Evolutionary conservation across 805 yeast species (phyloP).

Genomic region (Kodamaea leandrae): DNA sequence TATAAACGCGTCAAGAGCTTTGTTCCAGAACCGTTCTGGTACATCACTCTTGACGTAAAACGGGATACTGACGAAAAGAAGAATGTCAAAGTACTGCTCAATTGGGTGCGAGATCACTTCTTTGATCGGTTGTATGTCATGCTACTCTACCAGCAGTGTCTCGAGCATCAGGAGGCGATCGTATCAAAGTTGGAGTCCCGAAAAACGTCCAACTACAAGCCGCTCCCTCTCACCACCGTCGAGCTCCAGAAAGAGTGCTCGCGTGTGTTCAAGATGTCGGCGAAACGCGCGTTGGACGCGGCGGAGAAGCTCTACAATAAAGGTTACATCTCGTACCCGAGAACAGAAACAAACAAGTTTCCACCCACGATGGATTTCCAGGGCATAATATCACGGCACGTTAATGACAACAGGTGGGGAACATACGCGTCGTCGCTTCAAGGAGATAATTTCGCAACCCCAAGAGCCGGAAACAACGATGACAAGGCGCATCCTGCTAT

Average conservation of each 20-base stretch:
- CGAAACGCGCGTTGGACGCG: constrained; percentile 67
- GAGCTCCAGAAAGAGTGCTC: constrained; percentile 88
- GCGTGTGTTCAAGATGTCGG: constrained; percentile 66
- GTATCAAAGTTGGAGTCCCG: constrained; percentile 51
- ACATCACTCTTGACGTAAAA: constrained; percentile 50
- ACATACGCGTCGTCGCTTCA: constrained; percentile 50
- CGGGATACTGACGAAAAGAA: constrained; percentile 30
- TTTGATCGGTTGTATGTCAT: constrained; percentile 71
- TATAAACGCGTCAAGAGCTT: constrained; percentile 72
- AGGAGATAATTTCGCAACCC: constrained; percentile 41
- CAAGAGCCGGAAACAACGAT: constrained; percentile 78
- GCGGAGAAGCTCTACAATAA: constrained; percentile 86
- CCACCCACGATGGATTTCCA: constrained; percentile 74
- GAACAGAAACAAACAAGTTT: constrained; percentile 93
- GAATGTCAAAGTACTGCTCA: constrained; percentile 37
- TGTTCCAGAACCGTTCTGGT: constrained; percentile 80
- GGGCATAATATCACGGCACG: constrained; percentile 60
- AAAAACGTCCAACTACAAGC: constrained; percentile 76
- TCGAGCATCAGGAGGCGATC: constrained; percentile 48
- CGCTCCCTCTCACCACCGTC: constrained; percentile 91
- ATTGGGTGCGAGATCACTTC: constrained; percentile 71
- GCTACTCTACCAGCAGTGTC: constrained; percentile 65
- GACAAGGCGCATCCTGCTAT: constrained; percentile 99
- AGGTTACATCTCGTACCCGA: constrained; percentile 91
- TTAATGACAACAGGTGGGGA: constrained; percentile 63